A percentile compares a stretch with the other conserved stretches of the same genome.
Evolutionary conservation across 495 filamentous ascomycete species (phyloP).

Genomic region (Pyrenula aspistea): DNA sequence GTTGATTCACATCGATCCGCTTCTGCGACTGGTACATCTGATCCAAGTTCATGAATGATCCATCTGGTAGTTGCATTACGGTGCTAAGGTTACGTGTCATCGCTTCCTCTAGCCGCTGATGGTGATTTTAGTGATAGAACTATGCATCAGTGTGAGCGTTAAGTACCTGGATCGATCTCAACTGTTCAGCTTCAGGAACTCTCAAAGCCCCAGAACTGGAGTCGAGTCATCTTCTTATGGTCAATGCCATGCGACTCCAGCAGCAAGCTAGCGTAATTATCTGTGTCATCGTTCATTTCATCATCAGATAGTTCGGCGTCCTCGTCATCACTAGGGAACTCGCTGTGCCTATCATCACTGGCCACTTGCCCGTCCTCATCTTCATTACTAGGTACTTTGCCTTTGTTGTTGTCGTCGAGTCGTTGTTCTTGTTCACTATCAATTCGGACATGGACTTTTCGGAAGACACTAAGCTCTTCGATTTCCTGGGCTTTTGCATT

Average conservation of each 20-base stretch:
- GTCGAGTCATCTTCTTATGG: constrained; percentile 56
- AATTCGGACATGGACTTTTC: no score
- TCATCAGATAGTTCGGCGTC: no score
- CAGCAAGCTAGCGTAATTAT: constrained; percentile 42
- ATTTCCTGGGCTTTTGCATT: no score
- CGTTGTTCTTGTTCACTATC: no score
- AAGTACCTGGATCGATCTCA: constrained; percentile 77
- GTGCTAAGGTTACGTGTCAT: constrained; percentile 59
- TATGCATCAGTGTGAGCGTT: constrained; percentile 70
- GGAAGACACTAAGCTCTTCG: no score
- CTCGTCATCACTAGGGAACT: no score
- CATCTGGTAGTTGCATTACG: constrained; percentile 66
- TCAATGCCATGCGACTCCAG: constrained; percentile 68
- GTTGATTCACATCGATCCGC: constrained; percentile 38
- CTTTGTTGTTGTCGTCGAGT: no score
- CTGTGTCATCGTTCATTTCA: constrained; percentile 51
- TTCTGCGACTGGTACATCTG: constrained; percentile 31
- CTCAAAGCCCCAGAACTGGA: constrained; percentile 66
- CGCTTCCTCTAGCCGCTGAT: constrained; percentile 41
- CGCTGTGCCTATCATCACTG: no score
- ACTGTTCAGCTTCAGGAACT: constrained; percentile 49
- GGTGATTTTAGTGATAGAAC: constrained; percentile 47
- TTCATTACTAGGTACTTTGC: no score
- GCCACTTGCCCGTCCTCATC: no score
- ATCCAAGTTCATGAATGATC: constrained; percentile 33